Evolutionary conservation across 305 asterid species (phyloP).

Genomic region (Solanum chacoense): DNA sequence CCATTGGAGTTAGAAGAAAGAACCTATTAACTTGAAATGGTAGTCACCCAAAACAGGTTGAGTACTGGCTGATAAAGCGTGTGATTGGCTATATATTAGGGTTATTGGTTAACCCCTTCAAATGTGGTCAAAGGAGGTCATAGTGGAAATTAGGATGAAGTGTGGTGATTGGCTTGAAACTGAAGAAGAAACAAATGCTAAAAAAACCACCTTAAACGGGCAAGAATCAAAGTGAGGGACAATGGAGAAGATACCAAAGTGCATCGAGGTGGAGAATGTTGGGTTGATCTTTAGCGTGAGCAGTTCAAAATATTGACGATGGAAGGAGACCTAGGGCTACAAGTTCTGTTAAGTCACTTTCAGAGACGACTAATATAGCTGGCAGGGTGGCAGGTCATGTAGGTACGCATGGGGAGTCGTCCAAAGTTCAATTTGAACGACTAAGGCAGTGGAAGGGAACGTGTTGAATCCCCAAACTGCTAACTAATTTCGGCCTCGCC

Average conservation of each 20-base stretch:
- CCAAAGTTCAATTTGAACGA: not conserved
- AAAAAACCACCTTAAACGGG: not conserved
- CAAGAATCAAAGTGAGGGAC: not conserved
- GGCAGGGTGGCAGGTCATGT: not conserved
- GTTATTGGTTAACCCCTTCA: not conserved
- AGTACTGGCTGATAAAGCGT: not conserved
- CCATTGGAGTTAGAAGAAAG: not conserved
- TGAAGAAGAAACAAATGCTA: not conserved
- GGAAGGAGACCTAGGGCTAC: not conserved
- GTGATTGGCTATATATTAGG: not conserved
- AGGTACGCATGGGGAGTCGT: not conserved
- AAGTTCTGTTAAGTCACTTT: not conserved
- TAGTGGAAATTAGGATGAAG: not conserved
- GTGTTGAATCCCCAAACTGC: not conserved
- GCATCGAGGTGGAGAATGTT: not conserved
- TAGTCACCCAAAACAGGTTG: not conserved
- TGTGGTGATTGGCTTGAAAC: not conserved
- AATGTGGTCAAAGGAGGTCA: not conserved
- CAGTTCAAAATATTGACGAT: not conserved
- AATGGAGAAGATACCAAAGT: not conserved
- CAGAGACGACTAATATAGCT: not conserved
- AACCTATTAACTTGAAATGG: not conserved
- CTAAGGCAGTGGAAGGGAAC: not conserved
- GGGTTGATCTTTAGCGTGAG: not conserved
- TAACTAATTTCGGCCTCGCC: not conserved